phyloP scores from a whole-genome alignment of 805 yeast species.

The Candida khao-thaluensis region DNA sequence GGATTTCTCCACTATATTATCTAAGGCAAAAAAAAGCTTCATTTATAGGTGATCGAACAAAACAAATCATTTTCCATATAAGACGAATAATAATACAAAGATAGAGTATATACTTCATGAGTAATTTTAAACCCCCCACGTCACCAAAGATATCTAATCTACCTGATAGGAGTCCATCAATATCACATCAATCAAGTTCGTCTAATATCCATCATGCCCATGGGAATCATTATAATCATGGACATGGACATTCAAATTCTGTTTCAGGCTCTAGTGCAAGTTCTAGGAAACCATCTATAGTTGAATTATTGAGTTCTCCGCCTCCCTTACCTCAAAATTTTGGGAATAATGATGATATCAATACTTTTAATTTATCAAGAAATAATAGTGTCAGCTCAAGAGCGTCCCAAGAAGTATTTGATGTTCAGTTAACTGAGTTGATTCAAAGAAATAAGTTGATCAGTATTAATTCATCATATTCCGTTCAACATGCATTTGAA shows the following conservation, averaged over 20 bases:
- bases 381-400: conserved; percentile 30
- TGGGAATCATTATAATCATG: background rate
- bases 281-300: conserved; percentile 62
- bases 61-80: too few species aligned
- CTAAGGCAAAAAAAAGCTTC: background rate
- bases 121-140: conserved; percentile 9
- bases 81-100: too few species aligned
- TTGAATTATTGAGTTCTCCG: conserved; percentile 72
- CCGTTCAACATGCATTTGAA: conserved; percentile 89
- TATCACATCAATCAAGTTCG: conserved; percentile 9
- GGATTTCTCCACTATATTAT: conserved; percentile 7
- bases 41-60: too few species aligned
- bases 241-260: conserved; percentile 5
- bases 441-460: conserved; percentile 78
- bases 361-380: conserved; percentile 39
- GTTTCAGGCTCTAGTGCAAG: conserved; percentile 9
- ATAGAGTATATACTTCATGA: too few species aligned
- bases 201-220: conserved; percentile 4
- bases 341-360: conserved; percentile 37
- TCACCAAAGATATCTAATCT: conserved; percentile 7
- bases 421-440: conserved; percentile 66
- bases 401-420: conserved; percentile 61
- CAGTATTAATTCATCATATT: conserved; percentile 58
- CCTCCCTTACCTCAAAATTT: conserved; percentile 55
- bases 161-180: conserved; percentile 8